Evolutionary conservation across 768 basidiomycete genomes (phyloP).

Genomic region (Hemileccinum rubropunctum): DNA sequence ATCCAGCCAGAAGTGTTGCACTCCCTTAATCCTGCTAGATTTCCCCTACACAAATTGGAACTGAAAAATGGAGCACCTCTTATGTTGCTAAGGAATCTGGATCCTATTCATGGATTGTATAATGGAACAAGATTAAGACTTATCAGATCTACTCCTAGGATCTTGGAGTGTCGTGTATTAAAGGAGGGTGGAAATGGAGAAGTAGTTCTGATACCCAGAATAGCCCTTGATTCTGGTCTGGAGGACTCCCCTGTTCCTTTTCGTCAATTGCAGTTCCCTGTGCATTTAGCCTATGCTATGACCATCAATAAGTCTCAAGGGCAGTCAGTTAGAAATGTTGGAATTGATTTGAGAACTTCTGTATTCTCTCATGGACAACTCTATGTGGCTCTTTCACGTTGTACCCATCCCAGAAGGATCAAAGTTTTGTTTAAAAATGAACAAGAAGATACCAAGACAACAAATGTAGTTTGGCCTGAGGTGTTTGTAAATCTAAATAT

Average conservation of each 20-base stretch:
- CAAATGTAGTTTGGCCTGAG: conserved; percentile 1
- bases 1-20: conserved; percentile 40
- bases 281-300: conserved; percentile 37
- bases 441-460: conserved; percentile 3
- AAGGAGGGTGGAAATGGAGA: conserved; percentile 8
- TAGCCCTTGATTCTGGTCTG: conserved; percentile 12
- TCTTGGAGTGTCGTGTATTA: conserved; percentile 27
- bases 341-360: conserved; percentile 27
- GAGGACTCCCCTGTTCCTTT: conserved; percentile 25
- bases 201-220: background rate
- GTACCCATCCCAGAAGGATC: conserved; percentile 1
- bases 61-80: conserved; percentile 36
- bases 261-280: conserved; percentile 26
- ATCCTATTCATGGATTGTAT: conserved; percentile 25
- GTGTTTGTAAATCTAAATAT: background rate
- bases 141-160: conserved; percentile 16
- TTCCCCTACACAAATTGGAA: conserved; percentile 38
- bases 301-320: conserved; percentile 42
- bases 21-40: conserved; percentile 34
- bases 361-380: conserved; percentile 36
- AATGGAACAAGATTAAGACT: conserved; percentile 5
- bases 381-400: conserved; percentile 33
- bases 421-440: conserved; percentile 1
- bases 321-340: conserved; percentile 32
- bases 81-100: conserved; percentile 46